Percentiles rank a stretch among this genome's conserved stretches.
These are phyloP conservation scores for Saccharomycopsis schoenii DNA, from an alignment of 805 yeast species.

Conservation along the genomic window DNA sequence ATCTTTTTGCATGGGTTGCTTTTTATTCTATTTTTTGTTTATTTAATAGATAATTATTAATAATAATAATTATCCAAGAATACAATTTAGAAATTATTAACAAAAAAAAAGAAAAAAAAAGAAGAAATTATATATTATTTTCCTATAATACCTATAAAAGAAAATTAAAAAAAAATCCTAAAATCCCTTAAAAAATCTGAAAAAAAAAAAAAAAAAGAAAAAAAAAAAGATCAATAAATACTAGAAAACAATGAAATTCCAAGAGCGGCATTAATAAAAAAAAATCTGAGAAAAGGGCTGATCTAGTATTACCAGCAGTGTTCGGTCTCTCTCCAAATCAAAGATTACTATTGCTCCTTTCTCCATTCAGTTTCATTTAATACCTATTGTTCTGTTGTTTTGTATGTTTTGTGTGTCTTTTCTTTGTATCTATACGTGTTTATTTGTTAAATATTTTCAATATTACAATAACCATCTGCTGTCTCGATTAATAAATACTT, in stretches of 20 bases:
- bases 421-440: neutral
- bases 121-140: neutral
- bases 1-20: constrained; percentile 1
- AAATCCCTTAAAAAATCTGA: neutral
- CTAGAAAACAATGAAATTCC: neutral
- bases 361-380: neutral
- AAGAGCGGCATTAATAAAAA: too few relatives aligned
- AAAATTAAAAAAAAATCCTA: neutral
- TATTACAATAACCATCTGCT: neutral
- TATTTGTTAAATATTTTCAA: neutral
- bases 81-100: neutral
- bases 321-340: too few relatives aligned
- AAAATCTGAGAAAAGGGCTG: too few relatives aligned
- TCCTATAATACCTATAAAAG: neutral
- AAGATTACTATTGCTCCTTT: too few relatives aligned
- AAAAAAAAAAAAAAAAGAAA: neutral
- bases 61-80: neutral
- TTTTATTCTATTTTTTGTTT: neutral
- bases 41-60: neutral
- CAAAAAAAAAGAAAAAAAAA: neutral
- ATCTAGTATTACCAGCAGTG: too few relatives aligned
- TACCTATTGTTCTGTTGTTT: neutral
- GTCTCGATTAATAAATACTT: neutral
- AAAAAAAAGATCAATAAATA: neutral
- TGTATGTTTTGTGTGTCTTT: neutral